phyloP scores from a whole-genome alignment of 495 filamentous ascomycete genomes.

The Baudoinia panamericana region DNA sequence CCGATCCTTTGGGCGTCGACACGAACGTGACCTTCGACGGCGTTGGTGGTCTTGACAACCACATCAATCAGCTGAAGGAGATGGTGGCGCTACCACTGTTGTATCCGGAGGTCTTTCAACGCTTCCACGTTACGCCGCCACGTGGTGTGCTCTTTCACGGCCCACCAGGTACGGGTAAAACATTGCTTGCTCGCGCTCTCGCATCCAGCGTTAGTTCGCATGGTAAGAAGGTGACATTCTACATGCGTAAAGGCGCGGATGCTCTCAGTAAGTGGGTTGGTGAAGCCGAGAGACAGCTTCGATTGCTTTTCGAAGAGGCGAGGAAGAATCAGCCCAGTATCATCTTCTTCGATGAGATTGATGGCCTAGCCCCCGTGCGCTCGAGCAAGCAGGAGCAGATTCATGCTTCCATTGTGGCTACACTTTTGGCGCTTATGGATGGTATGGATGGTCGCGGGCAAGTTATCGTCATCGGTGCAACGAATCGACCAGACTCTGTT shows the following conservation, averaged over 20 bases:
- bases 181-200: constrained; percentile 78
- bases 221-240: constrained; percentile 89
- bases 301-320: constrained; percentile 89
- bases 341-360: constrained; percentile 99
- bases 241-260: constrained; percentile 98
- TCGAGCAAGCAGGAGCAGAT: constrained; percentile 98
- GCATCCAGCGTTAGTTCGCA: constrained; percentile 68
- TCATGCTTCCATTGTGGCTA: constrained; percentile 94
- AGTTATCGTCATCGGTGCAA: constrained; percentile 95
- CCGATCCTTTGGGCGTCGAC: constrained; percentile 87
- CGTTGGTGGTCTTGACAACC: constrained; percentile 78
- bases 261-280: constrained; percentile 97
- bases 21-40: constrained; percentile 81
- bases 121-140: constrained; percentile 83
- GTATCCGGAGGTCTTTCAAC: constrained; percentile 88
- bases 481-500: constrained; percentile 92
- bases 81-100: constrained; percentile 90
- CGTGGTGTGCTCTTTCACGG: constrained; percentile 94
- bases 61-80: constrained; percentile 92
- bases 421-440: constrained; percentile 90
- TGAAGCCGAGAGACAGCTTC: constrained; percentile 87
- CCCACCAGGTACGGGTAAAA: constrained; percentile 95
- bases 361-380: constrained; percentile 83
- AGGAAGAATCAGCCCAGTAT: constrained; percentile 91
- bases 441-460: constrained; percentile 98